These are phyloP conservation scores for Puccinia novopanici DNA, from an alignment of 1,284 basidiomycete genomes.

Conservation along the genomic window DNA sequence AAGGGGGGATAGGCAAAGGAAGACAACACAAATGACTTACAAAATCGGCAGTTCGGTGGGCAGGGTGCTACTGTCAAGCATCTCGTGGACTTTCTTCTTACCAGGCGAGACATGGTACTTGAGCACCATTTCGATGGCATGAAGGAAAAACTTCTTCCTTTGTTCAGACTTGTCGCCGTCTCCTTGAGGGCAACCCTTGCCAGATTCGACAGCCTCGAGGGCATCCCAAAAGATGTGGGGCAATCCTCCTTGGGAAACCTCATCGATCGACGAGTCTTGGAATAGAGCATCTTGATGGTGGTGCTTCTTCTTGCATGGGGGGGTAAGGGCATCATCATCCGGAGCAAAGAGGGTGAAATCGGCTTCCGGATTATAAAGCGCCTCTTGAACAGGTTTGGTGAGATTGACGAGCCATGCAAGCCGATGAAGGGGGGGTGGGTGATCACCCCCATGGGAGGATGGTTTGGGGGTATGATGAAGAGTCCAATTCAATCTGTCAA, in stretches of 20 bases:
- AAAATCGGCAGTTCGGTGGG: constrained; percentile 2
- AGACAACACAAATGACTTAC: neutral
- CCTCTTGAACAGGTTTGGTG: constrained; percentile 13
- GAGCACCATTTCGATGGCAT: constrained; percentile 19
- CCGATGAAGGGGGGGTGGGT: constrained; percentile 52
- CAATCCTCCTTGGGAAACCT: neutral
- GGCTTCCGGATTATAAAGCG: constrained; percentile 11
- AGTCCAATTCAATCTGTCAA: constrained; percentile 19
- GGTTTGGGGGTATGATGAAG: constrained; percentile 25
- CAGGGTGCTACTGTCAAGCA: constrained; percentile 27
- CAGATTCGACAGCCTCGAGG: constrained; percentile 44
- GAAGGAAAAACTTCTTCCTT: constrained; percentile 28
- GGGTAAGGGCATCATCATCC: constrained; percentile 55
- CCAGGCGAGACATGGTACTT: constrained; percentile 34
- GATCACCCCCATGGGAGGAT: constrained; percentile 30
- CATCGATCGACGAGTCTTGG: neutral
- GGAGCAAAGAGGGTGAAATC: constrained; percentile 55
- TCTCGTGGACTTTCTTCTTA: constrained; percentile 8
- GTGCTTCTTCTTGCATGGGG: constrained; percentile 51
- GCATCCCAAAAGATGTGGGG: constrained; percentile 39
- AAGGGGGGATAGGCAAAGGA: neutral
- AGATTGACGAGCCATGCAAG: constrained; percentile 56
- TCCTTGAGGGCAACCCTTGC: neutral
- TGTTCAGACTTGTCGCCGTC: constrained; percentile 3
- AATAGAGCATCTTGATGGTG: neutral